Percentiles rank a stretch among this genome's conserved stretches.
These are phyloP conservation scores for Hibiscus syriacus DNA, from an alignment of 345 rosid genomes.

Conservation along the genomic window DNA sequence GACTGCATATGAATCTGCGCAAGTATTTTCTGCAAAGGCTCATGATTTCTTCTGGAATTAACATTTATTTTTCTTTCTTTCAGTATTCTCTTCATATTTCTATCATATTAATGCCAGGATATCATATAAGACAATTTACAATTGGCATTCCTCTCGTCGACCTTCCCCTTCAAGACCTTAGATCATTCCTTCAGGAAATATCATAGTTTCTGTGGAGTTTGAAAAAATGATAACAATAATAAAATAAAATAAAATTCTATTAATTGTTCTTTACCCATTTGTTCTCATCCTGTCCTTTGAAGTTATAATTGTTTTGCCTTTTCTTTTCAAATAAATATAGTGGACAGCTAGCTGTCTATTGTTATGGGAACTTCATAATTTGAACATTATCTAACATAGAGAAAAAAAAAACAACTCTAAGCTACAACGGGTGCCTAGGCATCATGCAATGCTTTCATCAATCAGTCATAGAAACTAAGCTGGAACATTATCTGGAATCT, in stretches of 20 bases:
- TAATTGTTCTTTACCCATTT: not conserved
- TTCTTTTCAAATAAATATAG: not conserved
- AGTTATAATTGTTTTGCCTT: not conserved
- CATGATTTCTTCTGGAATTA: not conserved
- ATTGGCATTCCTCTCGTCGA: no score
- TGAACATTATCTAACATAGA: not conserved
- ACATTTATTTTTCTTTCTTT: not conserved
- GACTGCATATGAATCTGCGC: not conserved
- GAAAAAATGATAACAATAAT: not conserved
- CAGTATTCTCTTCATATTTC: not conserved
- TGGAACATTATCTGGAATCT: not conserved
- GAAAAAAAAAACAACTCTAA: not conserved
- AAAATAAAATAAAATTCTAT: not conserved
- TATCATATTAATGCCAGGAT: not conserved
- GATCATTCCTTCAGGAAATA: not conserved
- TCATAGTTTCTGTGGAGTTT: not conserved
- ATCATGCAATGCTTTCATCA: not conserved
- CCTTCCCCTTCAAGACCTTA: no score
- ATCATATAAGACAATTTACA: not conserved
- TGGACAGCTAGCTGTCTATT: not conserved
- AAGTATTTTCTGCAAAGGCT: not conserved
- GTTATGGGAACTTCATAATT: not conserved
- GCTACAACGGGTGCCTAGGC: not conserved
- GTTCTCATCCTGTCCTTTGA: not conserved
- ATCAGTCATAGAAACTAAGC: not conserved